Base-by-base conservation (phyloP, 805 yeast genomes). In the Wickerhamiella slavikovae region DNA sequence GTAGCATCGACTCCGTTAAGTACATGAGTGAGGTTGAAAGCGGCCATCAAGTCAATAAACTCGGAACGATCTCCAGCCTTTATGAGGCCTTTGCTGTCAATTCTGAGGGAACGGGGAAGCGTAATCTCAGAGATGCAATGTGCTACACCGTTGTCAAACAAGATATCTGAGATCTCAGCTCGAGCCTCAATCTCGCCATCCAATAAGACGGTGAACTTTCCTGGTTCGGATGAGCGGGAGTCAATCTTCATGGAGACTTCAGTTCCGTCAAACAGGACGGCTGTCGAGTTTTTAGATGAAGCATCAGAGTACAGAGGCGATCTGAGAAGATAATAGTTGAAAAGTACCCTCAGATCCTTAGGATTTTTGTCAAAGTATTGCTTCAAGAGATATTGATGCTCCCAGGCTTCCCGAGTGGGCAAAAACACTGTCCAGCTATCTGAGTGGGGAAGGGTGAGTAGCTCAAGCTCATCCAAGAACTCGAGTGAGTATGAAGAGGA, bases 81-180 rank as follows among this genome's bases (percentile, higher is more conserved):
- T 6, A 80, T 52, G 30, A 83, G 56, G 31, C 79, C 73, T 3
- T 35, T 27, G 8, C 73, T 48, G 0, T 70, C 43, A 3, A 83
- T 62, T 5, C 57, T 47, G 18, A 83, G 47, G 15, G 54, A 48
- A 0, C 52, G 47, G 0, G 94, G 93, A 11, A 77, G 51, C 3
- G 66, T 38, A 1, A 77, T 55, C 4, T 60, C 48, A 22, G 61
- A 54, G 9, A 76, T 54, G 1, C 83, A 69, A 45, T 79, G 93
- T 1, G 76, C 66, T 0, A 83, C 93, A 1, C 96, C 96, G 46
- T 76, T 74, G 37, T 66, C 69, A 46, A 77, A 83, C 10, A 83
- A 44, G 5, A 78, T 62, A 45, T 83, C 94, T 1, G 66, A 29
- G n/a, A 39, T 37, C 19, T 40, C 44, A 3, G 36, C 29, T n/a